Evolutionary conservation across 495 filamentous ascomycete species (phyloP).

Genomic region (Extremus antarcticus): DNA sequence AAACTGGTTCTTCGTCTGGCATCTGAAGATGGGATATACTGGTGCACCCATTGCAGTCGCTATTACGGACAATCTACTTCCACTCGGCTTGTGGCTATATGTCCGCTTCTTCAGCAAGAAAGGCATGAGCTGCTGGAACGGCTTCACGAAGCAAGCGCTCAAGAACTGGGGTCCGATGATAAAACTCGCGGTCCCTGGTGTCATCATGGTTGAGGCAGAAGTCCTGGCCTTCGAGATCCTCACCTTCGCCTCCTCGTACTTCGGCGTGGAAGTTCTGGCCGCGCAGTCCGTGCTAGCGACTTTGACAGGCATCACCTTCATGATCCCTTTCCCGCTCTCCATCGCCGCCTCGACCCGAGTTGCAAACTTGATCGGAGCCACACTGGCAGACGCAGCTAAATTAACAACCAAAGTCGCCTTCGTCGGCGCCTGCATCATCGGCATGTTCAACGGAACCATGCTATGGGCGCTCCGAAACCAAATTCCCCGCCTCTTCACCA

Average conservation of each 20-base stretch:
- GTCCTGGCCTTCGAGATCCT: conserved; percentile 25
- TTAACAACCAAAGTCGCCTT: conserved; percentile 55
- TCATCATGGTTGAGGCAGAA: conserved; percentile 23
- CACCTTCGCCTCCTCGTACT: conserved; percentile 19
- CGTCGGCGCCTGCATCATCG: conserved; percentile 25
- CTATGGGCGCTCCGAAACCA: conserved; percentile 27
- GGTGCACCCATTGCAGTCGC: conserved; percentile 22
- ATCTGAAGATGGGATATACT: conserved; percentile 16
- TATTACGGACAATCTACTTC: conserved; percentile 18
- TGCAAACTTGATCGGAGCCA: conserved; percentile 58
- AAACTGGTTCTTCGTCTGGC: conserved; percentile 23
- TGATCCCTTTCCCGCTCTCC: conserved; percentile 40
- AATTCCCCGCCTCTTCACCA: conserved; percentile 32
- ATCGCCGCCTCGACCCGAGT: conserved; percentile 54
- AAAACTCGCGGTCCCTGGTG: conserved; percentile 21
- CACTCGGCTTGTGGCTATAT: conserved; percentile 18
- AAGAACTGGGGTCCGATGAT: conserved; percentile 26
- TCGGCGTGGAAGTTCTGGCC: conserved; percentile 18
- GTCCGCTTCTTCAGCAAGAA: conserved; percentile 12
- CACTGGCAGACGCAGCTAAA: conserved; percentile 57
- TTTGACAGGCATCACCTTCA: conserved; percentile 13
- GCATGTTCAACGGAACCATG: conserved; percentile 27
- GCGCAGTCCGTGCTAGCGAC: conserved; percentile 23
- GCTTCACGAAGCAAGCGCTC: conserved; percentile 13
- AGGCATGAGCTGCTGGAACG: conserved; percentile 22